These are phyloP conservation scores for Fusarium metavorans DNA, from an alignment of 2,329 filamentous ascomycete genomes.

Conservation along the genomic window DNA sequence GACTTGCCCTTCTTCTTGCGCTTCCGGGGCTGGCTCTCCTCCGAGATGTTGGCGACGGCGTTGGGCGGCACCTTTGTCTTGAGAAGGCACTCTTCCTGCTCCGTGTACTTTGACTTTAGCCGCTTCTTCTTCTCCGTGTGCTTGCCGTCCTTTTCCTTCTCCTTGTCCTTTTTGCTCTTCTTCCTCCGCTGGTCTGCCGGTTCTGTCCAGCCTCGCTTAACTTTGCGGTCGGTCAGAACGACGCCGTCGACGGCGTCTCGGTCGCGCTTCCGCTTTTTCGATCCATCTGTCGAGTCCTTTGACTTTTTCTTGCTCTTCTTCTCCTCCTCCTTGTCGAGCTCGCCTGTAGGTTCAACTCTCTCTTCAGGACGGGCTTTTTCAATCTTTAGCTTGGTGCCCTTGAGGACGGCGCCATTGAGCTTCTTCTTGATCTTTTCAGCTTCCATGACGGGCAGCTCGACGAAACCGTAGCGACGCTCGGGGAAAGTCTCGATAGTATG, in stretches of 20 bases:
- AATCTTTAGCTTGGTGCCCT: slow-evolving; percentile 85
- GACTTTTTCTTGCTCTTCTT: slow-evolving; percentile 51
- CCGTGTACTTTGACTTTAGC: slow-evolving; percentile 82
- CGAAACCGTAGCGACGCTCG: slow-evolving; percentile 89
- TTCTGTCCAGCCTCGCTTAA: slow-evolving; percentile 92
- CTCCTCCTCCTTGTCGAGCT: slow-evolving; percentile 48
- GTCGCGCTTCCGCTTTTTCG: slow-evolving; percentile 64
- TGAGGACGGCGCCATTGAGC: slow-evolving; percentile 86
- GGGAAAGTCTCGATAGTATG: slow-evolving; percentile 89
- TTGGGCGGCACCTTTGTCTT: slow-evolving; percentile 77
- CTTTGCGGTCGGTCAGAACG: slow-evolving; percentile 79
- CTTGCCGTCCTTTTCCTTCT: slow-evolving; percentile 59
- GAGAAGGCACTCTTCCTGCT: slow-evolving; percentile 84
- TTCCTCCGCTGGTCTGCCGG: slow-evolving; percentile 63
- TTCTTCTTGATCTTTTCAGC: slow-evolving; percentile 94
- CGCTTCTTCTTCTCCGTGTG: slow-evolving; percentile 69
- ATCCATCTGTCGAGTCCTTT: slow-evolving; percentile 52
- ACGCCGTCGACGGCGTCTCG: slow-evolving; percentile 71
- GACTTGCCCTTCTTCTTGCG: slow-evolving; percentile 66
- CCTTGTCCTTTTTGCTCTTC: slow-evolving; percentile 61
- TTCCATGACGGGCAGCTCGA: slow-evolving; percentile 83
- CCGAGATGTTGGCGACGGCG: slow-evolving; percentile 55
- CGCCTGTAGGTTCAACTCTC: slow-evolving; percentile 50
- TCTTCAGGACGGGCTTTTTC: slow-evolving; percentile 78
- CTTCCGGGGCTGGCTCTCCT: slow-evolving; percentile 62